Percentiles rank a stretch among this genome's conserved stretches.
Conservation (phyloP, 495 filamentous ascomycete species). For the Neurospora sp. region DNA sequence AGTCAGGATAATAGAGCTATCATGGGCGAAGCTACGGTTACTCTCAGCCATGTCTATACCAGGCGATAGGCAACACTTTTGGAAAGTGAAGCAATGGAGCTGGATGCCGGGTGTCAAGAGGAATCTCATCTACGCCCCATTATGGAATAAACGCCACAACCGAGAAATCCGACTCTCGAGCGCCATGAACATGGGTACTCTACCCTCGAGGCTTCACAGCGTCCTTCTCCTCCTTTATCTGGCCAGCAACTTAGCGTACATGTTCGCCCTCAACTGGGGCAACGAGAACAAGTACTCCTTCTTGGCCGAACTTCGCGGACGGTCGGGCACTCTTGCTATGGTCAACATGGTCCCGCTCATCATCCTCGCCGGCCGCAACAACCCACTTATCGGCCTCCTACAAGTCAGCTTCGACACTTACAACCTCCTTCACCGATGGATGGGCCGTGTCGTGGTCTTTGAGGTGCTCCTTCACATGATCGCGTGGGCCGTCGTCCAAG, state of each 20-base stretch:
- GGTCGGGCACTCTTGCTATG: slow-evolving; percentile 70
- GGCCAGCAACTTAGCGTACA: slow-evolving; percentile 54
- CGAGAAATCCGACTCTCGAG: slow-evolving; percentile 70
- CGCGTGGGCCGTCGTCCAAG: slow-evolving; percentile 64
- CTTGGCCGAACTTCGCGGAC: slow-evolving; percentile 59
- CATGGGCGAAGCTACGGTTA: slow-evolving; percentile 36
- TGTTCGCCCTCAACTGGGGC: slow-evolving; percentile 50
- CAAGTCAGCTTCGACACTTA: slow-evolving; percentile 93
- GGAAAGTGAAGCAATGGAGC: slow-evolving; percentile 34
- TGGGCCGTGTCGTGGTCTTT: slow-evolving; percentile 75
- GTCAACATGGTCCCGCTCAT: slow-evolving; percentile 91
- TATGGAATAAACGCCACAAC: slow-evolving; percentile 76
- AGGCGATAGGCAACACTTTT: slow-evolving; percentile 37
- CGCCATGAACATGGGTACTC: slow-evolving; percentile 70
- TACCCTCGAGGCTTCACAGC: slow-evolving; percentile 76
- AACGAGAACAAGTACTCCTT: slow-evolving; percentile 41
- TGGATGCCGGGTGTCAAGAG: slow-evolving; percentile 59
- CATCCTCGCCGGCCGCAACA: slow-evolving; percentile 84
- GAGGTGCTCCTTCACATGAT: slow-evolving; percentile 67
- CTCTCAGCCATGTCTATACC: slow-evolving; percentile 37
- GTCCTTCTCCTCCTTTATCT: slow-evolving; percentile 58
- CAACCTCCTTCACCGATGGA: slow-evolving; percentile 91
- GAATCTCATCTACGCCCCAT: slow-evolving; percentile 72
- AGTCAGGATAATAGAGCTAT: slow-evolving; percentile 35
- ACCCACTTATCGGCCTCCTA: slow-evolving; percentile 74